Percentiles rank a stretch among this genome's conserved stretches.
phyloP scores from a whole-genome alignment of 73 alveolate genomes.

The Tetrahymena elliotti region DNA sequence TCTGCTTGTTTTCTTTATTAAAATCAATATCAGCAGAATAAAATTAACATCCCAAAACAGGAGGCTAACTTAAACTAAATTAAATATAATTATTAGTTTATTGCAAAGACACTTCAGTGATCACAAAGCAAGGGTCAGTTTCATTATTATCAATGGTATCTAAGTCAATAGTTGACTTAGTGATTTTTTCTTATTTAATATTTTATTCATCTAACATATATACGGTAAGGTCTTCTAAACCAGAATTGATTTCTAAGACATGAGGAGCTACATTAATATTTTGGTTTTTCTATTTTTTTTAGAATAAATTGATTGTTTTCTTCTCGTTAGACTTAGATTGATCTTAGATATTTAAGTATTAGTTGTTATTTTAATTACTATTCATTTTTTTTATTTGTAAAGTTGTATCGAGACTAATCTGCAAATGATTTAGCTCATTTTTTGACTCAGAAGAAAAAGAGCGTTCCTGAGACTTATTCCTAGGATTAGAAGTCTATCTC shows the following conservation, averaged over 20 bases:
- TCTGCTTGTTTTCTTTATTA: background rate
- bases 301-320: background rate
- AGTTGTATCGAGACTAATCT: background rate
- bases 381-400: background rate
- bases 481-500: background rate
- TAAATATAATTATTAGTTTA: background rate
- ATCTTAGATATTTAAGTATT: background rate
- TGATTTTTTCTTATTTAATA: background rate
- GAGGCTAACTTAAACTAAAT: background rate
- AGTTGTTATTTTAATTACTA: background rate
- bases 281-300: background rate
- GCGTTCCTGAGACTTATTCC: background rate
- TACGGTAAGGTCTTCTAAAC: background rate
- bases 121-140: background rate
- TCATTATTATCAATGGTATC: background rate
- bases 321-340: background rate
- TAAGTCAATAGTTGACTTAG: background rate
- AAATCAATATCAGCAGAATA: background rate
- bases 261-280: background rate
- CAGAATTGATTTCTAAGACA: background rate
- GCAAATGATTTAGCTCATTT: background rate
- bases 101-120: background rate
- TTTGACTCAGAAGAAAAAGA: background rate
- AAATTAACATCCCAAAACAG: background rate
- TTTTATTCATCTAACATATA: background rate